Conservation (phyloP, 2,329 filamentous ascomycete genomes). For the Dendryphion nanum region DNA sequence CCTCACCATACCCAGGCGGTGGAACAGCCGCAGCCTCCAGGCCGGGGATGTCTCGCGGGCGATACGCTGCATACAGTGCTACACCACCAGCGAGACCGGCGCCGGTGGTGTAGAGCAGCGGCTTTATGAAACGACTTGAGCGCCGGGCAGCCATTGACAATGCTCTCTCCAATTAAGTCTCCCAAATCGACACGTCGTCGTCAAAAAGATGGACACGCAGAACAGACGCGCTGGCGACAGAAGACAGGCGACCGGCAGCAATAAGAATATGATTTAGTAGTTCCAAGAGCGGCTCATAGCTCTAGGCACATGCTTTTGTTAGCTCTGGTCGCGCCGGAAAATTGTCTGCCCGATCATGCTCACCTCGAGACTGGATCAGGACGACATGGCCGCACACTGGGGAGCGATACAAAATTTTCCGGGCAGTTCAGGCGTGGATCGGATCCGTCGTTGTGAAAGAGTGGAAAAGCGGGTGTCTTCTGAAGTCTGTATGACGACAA, state of each 20-base stretch:
- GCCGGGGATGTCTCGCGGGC: constrained; percentile 70
- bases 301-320: constrained; percentile 13
- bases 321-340: constrained; percentile 8
- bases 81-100: constrained; percentile 55
- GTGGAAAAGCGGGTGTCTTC: not conserved
- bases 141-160: constrained; percentile 35
- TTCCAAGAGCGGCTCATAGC: constrained; percentile 6
- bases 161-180: no score
- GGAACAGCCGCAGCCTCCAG: constrained; percentile 67
- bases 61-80: constrained; percentile 62
- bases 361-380: no score
- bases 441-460: constrained; percentile 1
- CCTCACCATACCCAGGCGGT: constrained; percentile 67
- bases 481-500: constrained; percentile 7
- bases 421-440: constrained; percentile 5
- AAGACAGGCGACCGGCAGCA: no score
- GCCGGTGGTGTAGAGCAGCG: constrained; percentile 59
- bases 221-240: no score
- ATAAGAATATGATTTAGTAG: no score
- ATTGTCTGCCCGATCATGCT: constrained; percentile 1
- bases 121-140: constrained; percentile 52
- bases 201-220: no score
- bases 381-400: no score
- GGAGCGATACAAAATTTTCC: constrained; percentile 9
- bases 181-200: no score